A percentile compares a stretch with the other conserved stretches of the same genome.
phyloP scores from a whole-genome alignment of 176 grass and related monocot genomes.

The Triticum monococcum region DNA sequence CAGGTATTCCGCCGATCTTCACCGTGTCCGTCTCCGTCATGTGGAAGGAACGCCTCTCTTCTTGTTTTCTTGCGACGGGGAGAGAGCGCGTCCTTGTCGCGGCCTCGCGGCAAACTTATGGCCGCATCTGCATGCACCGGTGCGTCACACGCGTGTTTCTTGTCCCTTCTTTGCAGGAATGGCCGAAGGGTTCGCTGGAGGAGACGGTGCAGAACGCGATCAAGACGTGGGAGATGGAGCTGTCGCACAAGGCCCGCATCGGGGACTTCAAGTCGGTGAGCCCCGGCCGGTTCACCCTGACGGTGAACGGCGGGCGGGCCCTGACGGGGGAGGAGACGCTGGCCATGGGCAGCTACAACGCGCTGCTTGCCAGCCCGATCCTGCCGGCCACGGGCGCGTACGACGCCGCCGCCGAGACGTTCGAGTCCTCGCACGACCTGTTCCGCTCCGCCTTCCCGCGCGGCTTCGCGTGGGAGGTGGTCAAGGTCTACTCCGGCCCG shows the following conservation, averaged over 20 bases:
- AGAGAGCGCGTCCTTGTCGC: background rate
- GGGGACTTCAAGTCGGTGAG: constrained; percentile 88
- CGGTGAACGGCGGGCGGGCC: constrained; percentile 56
- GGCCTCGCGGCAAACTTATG: background rate
- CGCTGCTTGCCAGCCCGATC: constrained; percentile 60
- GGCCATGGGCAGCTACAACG: constrained; percentile 89
- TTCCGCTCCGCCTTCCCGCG: constrained; percentile 74
- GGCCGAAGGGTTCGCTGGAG: constrained; percentile 79
- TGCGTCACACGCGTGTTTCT: background rate
- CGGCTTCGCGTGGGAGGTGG: constrained; percentile 87
- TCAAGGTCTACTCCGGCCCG: constrained; percentile 67
- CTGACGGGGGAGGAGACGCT: constrained; percentile 60
- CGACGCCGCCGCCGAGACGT: constrained; percentile 74
- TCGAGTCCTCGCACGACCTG: constrained; percentile 74
- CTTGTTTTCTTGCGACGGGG: no score
- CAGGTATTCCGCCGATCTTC: background rate
- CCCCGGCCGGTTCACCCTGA: constrained; percentile 43
- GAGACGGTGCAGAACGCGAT: constrained; percentile 89
- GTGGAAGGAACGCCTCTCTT: background rate
- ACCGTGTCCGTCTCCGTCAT: no score
- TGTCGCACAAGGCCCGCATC: constrained; percentile 74
- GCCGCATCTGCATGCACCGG: background rate
- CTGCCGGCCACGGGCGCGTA: constrained; percentile 54
- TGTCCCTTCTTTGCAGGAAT: constrained; percentile 42
- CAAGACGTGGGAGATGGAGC: constrained; percentile 99